Conservation (phyloP, 208 protist genomes). For the Trypanosoma brucei region DNA sequence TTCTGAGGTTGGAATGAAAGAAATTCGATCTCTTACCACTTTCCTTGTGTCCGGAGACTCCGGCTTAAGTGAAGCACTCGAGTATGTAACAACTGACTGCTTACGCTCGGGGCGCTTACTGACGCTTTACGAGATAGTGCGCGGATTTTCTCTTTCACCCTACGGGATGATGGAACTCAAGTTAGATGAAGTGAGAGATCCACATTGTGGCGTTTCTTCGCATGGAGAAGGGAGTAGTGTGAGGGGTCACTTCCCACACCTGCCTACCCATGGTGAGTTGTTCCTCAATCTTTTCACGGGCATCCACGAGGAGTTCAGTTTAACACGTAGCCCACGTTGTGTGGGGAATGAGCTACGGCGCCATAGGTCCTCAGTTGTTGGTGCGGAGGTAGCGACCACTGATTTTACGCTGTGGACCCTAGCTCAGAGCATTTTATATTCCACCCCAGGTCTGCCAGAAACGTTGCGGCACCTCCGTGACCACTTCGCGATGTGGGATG, state of each 20-base stretch:
- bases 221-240: background rate
- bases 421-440: slow-evolving; percentile 55
- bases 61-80: slow-evolving; percentile 11
- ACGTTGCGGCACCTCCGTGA: slow-evolving; percentile 27
- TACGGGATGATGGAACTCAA: background rate
- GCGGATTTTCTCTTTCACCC: slow-evolving; percentile 31
- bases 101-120: slow-evolving; percentile 26
- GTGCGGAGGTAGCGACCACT: background rate
- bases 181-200: background rate
- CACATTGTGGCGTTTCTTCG: background rate
- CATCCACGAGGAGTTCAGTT: slow-evolving; percentile 60
- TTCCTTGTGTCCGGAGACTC: slow-evolving; percentile 15
- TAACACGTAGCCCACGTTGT: slow-evolving; percentile 29
- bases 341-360: slow-evolving; percentile 8
- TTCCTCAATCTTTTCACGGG: slow-evolving; percentile 33
- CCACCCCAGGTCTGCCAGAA: slow-evolving; percentile 29
- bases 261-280: too few species aligned
- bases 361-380: background rate
- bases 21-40: slow-evolving; percentile 6
- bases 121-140: slow-evolving; percentile 24
- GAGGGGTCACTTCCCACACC: background rate
- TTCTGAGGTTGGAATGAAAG: background rate
- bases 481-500: slow-evolving; percentile 26
- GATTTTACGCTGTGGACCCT: slow-evolving; percentile 40
- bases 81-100: slow-evolving; percentile 17